Percentiles rank a stretch among this genome's conserved stretches.
These are phyloP conservation scores for Aureobasidium zeae DNA, from an alignment of 2,329 filamentous ascomycete genomes.

Conservation along the genomic window DNA sequence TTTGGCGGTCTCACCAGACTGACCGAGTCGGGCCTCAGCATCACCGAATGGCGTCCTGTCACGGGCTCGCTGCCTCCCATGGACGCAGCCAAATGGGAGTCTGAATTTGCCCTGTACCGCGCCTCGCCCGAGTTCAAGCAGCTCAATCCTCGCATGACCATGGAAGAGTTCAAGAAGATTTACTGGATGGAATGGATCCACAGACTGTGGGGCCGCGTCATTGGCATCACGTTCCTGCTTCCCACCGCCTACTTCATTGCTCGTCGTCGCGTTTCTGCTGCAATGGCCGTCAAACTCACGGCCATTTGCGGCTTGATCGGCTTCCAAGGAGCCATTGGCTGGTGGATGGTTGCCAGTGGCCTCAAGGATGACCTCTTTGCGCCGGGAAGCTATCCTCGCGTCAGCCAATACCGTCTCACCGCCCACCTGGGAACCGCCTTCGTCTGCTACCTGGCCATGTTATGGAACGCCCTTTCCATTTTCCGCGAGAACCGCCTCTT, in stretches of 20 bases:
- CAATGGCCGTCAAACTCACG: constrained; percentile 66
- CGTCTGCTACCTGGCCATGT: constrained; percentile 87
- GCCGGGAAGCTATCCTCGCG: constrained; percentile 78
- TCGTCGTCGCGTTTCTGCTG: constrained; percentile 63
- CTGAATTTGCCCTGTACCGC: constrained; percentile 87
- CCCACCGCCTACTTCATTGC: constrained; percentile 84
- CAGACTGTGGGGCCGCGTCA: constrained; percentile 83
- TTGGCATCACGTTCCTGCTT: constrained; percentile 80
- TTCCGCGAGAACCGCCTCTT: constrained; percentile 68
- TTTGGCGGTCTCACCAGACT: constrained; percentile 88
- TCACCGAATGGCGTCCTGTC: constrained; percentile 97
- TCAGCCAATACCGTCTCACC: constrained; percentile 87
- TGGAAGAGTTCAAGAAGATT: constrained; percentile 94
- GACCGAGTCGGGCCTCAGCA: constrained; percentile 93
- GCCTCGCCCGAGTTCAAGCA: constrained; percentile 86
- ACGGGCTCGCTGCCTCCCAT: constrained; percentile 83
- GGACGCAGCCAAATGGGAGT: constrained; percentile 73
- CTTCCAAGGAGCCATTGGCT: constrained; percentile 89
- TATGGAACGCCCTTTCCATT: constrained; percentile 77
- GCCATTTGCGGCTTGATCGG: constrained; percentile 86
- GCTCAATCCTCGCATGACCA: constrained; percentile 84
- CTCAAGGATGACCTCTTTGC: constrained; percentile 93
- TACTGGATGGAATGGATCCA: constrained; percentile 99
- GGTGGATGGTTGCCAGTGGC: constrained; percentile 99
- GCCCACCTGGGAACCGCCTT: constrained; percentile 87